Base-by-base conservation (phyloP, 148 eudicot species). In the Tetragonia tetragonoides region DNA sequence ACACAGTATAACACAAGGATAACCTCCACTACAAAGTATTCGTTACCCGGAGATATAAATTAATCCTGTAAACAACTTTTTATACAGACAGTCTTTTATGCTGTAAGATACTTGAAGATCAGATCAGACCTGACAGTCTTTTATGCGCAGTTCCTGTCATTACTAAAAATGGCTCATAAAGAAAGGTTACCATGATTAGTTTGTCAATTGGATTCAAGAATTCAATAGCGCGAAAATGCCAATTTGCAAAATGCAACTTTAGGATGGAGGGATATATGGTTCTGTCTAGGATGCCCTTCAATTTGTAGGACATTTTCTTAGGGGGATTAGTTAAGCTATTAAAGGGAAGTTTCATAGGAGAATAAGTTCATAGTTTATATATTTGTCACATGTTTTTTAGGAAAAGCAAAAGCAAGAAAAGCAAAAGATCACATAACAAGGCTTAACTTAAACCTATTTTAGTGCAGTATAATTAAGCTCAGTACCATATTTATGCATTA, bases 211-310 rank as follows among this genome's bases (percentile, higher is more conserved):
- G 5, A 0, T 61, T 14, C 14, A 51, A 14, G 17, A 51, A 51
- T 11, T 51, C 14, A 51, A 2, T 14, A 10, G 17, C 9, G 14
- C 8, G 62, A 0, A 61, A 20, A 4, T 61, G 23, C 65, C 23
- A 6, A 23, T 6, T 20, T 7, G 8, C 34, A 65, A 75, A 23
- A 60, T 59, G 24, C 14, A 42, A 49, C 66, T 56, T 57, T 60
- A 60, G 37, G 82, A 68, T 80, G 82, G 82, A 75, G 78, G 68
- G 72, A 46, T 12, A n/a, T 51, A 37, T 74, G 62, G 70, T 68
- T 80, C 54, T 42, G 12, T 68, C 11, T 24, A 67, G 57, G 78
- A 75, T 80, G 67, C 78, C 61, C 60, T 66, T 78, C n/a, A 5
- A 28, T 20, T 15, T 28, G 34, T 44, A 21, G 24, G 2, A 16